Percentiles rank a stretch among this genome's conserved stretches.
Conservation (phyloP, 768 basidiomycete species). For the Tricholoma flavovirens region DNA sequence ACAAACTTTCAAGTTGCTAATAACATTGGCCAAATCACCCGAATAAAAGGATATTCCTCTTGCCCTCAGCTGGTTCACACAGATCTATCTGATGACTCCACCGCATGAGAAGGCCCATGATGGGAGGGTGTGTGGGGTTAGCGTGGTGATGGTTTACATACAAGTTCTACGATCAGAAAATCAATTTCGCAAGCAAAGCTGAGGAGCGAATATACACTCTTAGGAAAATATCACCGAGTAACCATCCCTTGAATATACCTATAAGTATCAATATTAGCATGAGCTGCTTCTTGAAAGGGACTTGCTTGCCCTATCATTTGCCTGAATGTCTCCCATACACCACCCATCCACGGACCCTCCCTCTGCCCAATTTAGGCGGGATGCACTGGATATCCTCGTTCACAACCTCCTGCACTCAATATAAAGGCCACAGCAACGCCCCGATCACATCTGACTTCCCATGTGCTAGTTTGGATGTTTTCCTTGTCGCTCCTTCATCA, state of each 20-base stretch:
- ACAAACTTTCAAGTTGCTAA: no score
- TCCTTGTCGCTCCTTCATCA: slow-evolving; percentile 28
- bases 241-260: slow-evolving; percentile 47
- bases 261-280: not conserved
- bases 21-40: not conserved
- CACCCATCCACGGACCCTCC: slow-evolving; percentile 34
- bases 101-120: no score
- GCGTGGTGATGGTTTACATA: slow-evolving; percentile 44
- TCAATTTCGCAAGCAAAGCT: slow-evolving; percentile 1
- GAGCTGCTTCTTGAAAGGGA: slow-evolving; percentile 1
- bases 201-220: slow-evolving; percentile 30
- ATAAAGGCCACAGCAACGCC: slow-evolving; percentile 41
- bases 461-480: slow-evolving; percentile 30
- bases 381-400: slow-evolving; percentile 34
- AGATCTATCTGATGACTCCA: not conserved
- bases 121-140: slow-evolving; percentile 33
- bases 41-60: not conserved
- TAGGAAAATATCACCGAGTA: slow-evolving; percentile 54
- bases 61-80: no score
- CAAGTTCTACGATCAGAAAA: slow-evolving; percentile 36
- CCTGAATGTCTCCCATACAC: slow-evolving; percentile 55
- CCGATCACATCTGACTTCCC: slow-evolving; percentile 47
- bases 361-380: slow-evolving; percentile 47
- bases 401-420: slow-evolving; percentile 31
- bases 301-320: slow-evolving; percentile 45